Conservation (phyloP, 129 eudicot species). For the Solidago caesia region DNA sequence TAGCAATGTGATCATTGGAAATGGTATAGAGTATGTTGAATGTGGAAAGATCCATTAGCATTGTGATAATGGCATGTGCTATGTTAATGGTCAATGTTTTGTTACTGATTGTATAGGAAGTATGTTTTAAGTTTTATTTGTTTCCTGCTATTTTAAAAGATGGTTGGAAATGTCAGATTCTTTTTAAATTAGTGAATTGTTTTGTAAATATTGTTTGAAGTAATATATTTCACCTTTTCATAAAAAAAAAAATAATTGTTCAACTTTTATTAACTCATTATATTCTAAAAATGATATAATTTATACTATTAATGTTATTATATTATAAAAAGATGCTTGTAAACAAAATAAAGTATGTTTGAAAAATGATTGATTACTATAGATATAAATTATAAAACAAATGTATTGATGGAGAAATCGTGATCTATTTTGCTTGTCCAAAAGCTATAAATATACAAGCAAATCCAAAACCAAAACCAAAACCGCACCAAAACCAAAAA, state of each 20-base stretch:
- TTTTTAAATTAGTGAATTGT: background rate
- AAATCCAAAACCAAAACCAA: background rate
- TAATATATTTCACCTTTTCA: background rate
- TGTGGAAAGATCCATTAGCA: background rate
- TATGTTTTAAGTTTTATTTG: background rate
- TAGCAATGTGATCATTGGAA: background rate
- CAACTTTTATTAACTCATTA: no score
- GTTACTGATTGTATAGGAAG: no score
- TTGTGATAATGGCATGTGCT: background rate
- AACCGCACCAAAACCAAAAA: background rate
- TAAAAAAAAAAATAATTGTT: no score
- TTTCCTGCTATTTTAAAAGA: background rate
- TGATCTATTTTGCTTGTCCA: constrained; percentile 16
- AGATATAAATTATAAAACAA: no score
- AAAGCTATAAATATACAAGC: constrained; percentile 20
- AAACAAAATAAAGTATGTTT: no score
- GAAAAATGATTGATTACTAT: no score
- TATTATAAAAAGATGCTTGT: no score
- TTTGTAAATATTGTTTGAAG: no score
- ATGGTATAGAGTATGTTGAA: background rate
- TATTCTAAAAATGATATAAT: no score
- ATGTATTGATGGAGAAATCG: background rate
- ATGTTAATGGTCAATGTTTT: background rate
- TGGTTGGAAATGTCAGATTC: background rate
- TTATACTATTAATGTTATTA: no score